Evolutionary conservation across 2,329 filamentous ascomycete species (phyloP).

Genomic region (Aspergillus sp.): DNA sequence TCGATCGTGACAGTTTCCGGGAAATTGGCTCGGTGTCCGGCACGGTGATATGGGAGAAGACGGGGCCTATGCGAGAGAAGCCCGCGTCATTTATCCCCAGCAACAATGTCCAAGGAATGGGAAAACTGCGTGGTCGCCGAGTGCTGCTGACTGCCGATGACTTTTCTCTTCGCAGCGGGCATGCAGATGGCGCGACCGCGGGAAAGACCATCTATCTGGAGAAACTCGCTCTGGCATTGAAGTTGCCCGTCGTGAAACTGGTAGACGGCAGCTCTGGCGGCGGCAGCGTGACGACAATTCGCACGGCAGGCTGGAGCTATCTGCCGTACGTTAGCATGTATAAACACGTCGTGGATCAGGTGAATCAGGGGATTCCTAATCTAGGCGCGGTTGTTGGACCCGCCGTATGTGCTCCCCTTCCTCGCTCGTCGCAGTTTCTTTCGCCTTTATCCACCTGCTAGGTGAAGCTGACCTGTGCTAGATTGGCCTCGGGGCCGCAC

Average conservation of each 20-base stretch:
- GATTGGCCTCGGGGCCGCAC: slow-evolving; percentile 62
- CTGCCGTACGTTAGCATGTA: slow-evolving; percentile 59
- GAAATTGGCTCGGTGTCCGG: slow-evolving; percentile 63
- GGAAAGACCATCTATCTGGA: slow-evolving; percentile 63
- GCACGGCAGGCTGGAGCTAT: slow-evolving; percentile 57
- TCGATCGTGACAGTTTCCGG: slow-evolving; percentile 56
- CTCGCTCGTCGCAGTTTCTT: neutral
- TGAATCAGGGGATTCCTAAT: slow-evolving; percentile 65
- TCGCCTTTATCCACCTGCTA: neutral
- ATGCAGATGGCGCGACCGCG: slow-evolving; percentile 60
- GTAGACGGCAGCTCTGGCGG: slow-evolving; percentile 65
- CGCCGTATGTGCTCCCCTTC: slow-evolving; percentile 38
- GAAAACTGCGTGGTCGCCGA: slow-evolving; percentile 52
- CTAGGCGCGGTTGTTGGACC: slow-evolving; percentile 63
- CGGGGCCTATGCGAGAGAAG: slow-evolving; percentile 34
- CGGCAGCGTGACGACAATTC: slow-evolving; percentile 61
- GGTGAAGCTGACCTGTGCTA: slow-evolving; percentile 10
- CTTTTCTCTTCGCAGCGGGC: slow-evolving; percentile 62
- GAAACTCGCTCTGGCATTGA: slow-evolving; percentile 58
- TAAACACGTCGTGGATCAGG: slow-evolving; percentile 54
- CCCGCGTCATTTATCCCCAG: slow-evolving; percentile 55
- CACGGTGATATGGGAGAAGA: slow-evolving; percentile 57
- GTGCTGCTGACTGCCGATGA: slow-evolving; percentile 65
- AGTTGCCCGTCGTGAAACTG: slow-evolving; percentile 62
- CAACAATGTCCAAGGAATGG: slow-evolving; percentile 64